Percentiles rank a stretch among this genome's conserved stretches.
phyloP scores from a whole-genome alignment of 1,139 yeast species.

The Yamadazyma taylorii region DNA sequence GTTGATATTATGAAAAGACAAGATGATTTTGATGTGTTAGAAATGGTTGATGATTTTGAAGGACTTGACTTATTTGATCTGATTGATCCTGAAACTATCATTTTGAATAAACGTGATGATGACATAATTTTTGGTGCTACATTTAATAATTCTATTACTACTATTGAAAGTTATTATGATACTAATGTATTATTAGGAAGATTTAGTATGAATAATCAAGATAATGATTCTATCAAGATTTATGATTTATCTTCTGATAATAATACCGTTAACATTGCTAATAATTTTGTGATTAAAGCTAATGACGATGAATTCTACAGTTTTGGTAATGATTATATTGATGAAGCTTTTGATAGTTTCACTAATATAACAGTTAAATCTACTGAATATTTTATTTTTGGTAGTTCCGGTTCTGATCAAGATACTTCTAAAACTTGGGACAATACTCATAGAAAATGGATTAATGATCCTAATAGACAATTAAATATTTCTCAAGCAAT shows the following conservation, averaged over 20 bases:
- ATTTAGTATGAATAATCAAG: constrained; percentile 25
- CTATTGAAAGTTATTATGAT: constrained; percentile 21
- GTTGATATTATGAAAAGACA: constrained; percentile 13
- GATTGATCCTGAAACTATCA: constrained; percentile 1
- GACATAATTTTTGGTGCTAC: constrained; percentile 26
- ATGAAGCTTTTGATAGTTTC: constrained; percentile 29
- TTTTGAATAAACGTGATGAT: constrained; percentile 23
- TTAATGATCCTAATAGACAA: constrained; percentile 33
- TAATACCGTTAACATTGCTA: constrained; percentile 25
- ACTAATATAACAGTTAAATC: constrained; percentile 35
- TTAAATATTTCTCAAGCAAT: constrained; percentile 40
- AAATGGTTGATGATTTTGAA: constrained; percentile 4
- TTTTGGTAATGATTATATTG: constrained; percentile 36
- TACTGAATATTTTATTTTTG: constrained; percentile 39
- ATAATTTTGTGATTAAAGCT: constrained; percentile 34
- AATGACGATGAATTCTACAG: constrained; percentile 33
- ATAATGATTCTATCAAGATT: constrained; percentile 20
- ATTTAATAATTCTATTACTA: constrained; percentile 32
- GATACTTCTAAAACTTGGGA: constrained; percentile 41
- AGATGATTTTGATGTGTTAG: background rate
- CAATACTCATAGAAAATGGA: constrained; percentile 32
- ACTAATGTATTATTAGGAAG: constrained; percentile 34
- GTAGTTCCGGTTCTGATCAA: constrained; percentile 26
- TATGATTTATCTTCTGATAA: constrained; percentile 33
- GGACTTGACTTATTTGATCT: constrained; percentile 5